Conservation (phyloP, 1,139 yeast genomes). For the Yamadazyma kanchanaburiensis region DNA sequence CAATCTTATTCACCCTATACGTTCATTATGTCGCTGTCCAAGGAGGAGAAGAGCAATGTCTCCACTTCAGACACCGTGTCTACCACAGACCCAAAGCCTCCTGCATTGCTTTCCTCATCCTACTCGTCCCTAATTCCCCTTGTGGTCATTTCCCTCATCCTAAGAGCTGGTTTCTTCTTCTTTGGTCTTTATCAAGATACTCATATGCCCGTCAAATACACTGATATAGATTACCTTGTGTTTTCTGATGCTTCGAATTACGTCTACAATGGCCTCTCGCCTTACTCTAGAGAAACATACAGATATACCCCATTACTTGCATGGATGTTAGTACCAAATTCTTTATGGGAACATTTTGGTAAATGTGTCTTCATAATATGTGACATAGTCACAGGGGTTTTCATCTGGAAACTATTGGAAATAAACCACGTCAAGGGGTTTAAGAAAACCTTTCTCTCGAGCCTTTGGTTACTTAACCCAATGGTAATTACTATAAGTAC, state of each 20-base stretch:
- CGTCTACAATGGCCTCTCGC: slow-evolving; percentile 63
- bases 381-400: slow-evolving; percentile 76
- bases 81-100: no score
- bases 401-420: slow-evolving; percentile 46
- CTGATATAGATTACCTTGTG: slow-evolving; percentile 91
- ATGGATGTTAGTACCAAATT: slow-evolving; percentile 74
- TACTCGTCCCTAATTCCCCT: no score
- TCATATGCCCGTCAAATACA: slow-evolving; percentile 74
- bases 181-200: slow-evolving; percentile 89
- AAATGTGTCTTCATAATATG: slow-evolving; percentile 72
- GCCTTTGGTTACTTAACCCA: slow-evolving; percentile 88
- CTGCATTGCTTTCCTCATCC: no score
- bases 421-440: slow-evolving; percentile 19
- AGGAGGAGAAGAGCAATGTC: no score
- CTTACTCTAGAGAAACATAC: slow-evolving; percentile 83
- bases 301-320: slow-evolving; percentile 89
- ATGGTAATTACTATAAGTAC: slow-evolving; percentile 94
- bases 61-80: no score
- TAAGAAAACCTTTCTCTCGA: slow-evolving; percentile 36
- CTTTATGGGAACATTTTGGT: slow-evolving; percentile 64
- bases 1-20: no score
- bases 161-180: slow-evolving; percentile 64
- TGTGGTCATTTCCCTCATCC: no score
- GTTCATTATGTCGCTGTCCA: no score
- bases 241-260: slow-evolving; percentile 87